phyloP scores from a whole-genome alignment of 2,329 filamentous ascomycete genomes.

The Colletotrichum melonis region DNA sequence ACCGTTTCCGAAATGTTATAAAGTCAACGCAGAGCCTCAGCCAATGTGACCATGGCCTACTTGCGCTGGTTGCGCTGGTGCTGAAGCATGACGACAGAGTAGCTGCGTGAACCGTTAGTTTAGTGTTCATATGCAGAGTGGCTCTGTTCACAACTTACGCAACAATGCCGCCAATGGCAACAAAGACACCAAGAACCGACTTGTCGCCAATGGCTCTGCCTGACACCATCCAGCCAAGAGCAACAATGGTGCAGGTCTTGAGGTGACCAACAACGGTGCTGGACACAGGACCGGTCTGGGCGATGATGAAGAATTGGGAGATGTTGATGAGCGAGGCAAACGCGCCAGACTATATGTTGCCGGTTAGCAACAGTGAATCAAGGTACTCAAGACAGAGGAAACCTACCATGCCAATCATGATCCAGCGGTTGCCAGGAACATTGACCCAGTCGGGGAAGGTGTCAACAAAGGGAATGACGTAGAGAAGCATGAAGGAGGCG shows the following conservation, averaged over 20 bases:
- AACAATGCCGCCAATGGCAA: slow-evolving; percentile 68
- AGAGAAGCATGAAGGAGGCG: slow-evolving; percentile 71
- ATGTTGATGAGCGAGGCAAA: slow-evolving; percentile 75
- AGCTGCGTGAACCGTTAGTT: slow-evolving; percentile 46
- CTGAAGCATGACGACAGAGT: slow-evolving; percentile 60
- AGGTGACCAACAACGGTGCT: slow-evolving; percentile 75
- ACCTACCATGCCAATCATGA: slow-evolving; percentile 69
- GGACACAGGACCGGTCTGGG: slow-evolving; percentile 70
- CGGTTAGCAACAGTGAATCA: not conserved
- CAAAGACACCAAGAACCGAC: slow-evolving; percentile 64
- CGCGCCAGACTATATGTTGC: slow-evolving; percentile 62
- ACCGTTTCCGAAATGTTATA: slow-evolving; percentile 6
- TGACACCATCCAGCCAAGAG: slow-evolving; percentile 69
- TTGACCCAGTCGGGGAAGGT: slow-evolving; percentile 67
- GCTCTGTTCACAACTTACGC: slow-evolving; percentile 54
- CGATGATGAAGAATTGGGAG: slow-evolving; percentile 72
- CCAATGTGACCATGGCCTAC: not conserved
- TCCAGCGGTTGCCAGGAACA: slow-evolving; percentile 63
- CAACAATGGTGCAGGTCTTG: slow-evolving; percentile 75
- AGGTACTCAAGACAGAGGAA: not conserved
- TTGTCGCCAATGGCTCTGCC: slow-evolving; percentile 67
- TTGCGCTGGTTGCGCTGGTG: slow-evolving; percentile 44
- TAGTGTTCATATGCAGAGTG: not conserved
- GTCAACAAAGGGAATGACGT: slow-evolving; percentile 74
- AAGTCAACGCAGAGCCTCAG: not conserved